phyloP scores from a whole-genome alignment of 164 flowering plant genomes.

The Piper longum region DNA sequence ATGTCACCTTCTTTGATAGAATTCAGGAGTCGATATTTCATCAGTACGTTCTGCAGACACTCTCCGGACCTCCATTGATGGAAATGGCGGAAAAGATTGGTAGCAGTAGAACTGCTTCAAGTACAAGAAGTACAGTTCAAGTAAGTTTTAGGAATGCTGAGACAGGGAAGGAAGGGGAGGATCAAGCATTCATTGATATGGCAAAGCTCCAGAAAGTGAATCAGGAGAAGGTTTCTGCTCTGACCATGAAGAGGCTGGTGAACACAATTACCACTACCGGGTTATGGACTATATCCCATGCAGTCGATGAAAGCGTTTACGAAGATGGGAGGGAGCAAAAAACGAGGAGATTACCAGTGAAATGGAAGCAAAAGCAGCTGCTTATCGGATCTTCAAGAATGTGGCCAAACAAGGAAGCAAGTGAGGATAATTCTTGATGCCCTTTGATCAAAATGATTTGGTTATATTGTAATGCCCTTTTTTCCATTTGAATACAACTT shows the following conservation, averaged over 20 bases:
- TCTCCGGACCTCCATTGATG: conserved; percentile 62
- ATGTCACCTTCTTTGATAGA: conserved; percentile 69
- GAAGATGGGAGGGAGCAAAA: conserved; percentile 33
- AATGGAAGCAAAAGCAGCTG: conserved; percentile 67
- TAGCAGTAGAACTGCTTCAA: not conserved
- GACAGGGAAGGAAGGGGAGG: conserved; percentile 25
- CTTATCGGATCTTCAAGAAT: conserved; percentile 49
- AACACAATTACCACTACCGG: conserved; percentile 35
- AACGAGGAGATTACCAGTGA: conserved; percentile 54
- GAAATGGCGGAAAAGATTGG: conserved; percentile 27
- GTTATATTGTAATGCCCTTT: not conserved
- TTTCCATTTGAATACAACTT: not conserved
- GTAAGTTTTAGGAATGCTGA: conserved; percentile 31
- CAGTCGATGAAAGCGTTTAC: conserved; percentile 26
- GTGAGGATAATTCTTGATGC: conserved; percentile 25
- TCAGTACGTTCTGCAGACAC: conserved; percentile 59
- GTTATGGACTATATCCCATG: conserved; percentile 37
- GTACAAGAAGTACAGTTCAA: conserved; percentile 17
- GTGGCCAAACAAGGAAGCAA: conserved; percentile 60
- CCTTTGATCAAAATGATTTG: not conserved
- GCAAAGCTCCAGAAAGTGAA: conserved; percentile 50
- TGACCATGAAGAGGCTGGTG: conserved; percentile 65
- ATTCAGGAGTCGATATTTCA: conserved; percentile 72
- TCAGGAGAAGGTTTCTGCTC: conserved; percentile 64
- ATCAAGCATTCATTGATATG: conserved; percentile 48